phyloP scores from a whole-genome alignment of 805 yeast species.

The Starmerella stellata region DNA sequence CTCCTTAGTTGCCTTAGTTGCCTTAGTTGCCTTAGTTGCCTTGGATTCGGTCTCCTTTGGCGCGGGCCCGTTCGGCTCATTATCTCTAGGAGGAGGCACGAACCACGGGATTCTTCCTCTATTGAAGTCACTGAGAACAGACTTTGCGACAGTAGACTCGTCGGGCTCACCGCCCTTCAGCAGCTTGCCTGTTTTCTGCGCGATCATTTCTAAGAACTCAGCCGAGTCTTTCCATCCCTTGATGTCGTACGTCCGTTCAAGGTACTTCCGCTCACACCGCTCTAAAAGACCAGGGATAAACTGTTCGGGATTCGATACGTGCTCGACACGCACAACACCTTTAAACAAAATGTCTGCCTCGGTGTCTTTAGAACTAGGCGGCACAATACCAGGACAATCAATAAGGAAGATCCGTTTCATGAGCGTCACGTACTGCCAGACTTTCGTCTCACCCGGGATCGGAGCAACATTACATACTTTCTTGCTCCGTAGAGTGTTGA shows the following conservation, averaged over 20 bases:
- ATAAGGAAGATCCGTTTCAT: slow-evolving; percentile 91
- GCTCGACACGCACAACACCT: slow-evolving; percentile 98
- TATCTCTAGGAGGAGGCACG: slow-evolving; percentile 74
- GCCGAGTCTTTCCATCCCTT: slow-evolving; percentile 65
- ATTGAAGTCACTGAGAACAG: slow-evolving; percentile 81
- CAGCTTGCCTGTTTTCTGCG: slow-evolving; percentile 81
- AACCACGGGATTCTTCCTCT: slow-evolving; percentile 98
- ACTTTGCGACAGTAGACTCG: slow-evolving; percentile 79
- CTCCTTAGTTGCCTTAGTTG: no score
- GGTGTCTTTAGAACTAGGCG: slow-evolving; percentile 76
- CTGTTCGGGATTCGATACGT: slow-evolving; percentile 87
- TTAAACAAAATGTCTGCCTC: slow-evolving; percentile 84
- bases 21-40: no score
- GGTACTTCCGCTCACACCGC: slow-evolving; percentile 73
- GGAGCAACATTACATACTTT: slow-evolving; percentile 97
- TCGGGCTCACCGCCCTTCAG: slow-evolving; percentile 97
- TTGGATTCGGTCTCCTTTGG: not conserved
- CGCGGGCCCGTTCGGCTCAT: no score
- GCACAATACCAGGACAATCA: slow-evolving; percentile 98
- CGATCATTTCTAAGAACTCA: slow-evolving; percentile 77
- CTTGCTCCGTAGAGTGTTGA: slow-evolving; percentile 81
- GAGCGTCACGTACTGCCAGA: slow-evolving; percentile 94
- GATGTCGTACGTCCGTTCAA: slow-evolving; percentile 88
- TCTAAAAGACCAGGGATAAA: slow-evolving; percentile 71
- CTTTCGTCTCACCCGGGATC: slow-evolving; percentile 96